Evolutionary conservation across 2,329 filamentous ascomycete genomes (phyloP), one percentile per base, ranked within the genome.

Genomic region (Fusarium sp.): DNA sequence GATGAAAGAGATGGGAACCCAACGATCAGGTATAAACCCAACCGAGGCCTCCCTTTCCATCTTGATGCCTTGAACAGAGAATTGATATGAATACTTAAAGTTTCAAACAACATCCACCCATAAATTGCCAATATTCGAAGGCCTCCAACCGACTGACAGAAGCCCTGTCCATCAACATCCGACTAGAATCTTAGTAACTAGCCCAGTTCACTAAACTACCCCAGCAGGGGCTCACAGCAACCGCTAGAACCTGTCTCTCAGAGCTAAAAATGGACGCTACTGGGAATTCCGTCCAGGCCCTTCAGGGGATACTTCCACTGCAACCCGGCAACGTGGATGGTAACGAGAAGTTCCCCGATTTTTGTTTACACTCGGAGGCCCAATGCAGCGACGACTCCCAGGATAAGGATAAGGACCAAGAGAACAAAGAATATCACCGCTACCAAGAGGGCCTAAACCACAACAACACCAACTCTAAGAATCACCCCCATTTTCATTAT

Each of bases 301-400:
- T 60, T 72, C 72, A 75, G 70, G 73, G 72, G 74, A 72, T 66
- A 69, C 65, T 66, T 50, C 69, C 67, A 58, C 72, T 69, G 72
- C 77, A 76, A 74, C 80, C 78, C 76, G 72, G 80, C 80, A 82
- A 81, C 80, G 71, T 69, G 63, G 72, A 73, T 60, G 64, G 69
- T 69, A 76, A 73, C 62, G 76, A 80, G 72, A 75, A 77, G 74
- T 81, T 81, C 78, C 78, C 80, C 72, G 77, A 79, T 75, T 79
- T 81, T 80, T 83, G 81, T 83, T 83, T 83, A 83, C 80, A 79
- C 55, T 40, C 49, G 13, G 34, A 43, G 14, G 58, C 49, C 63
- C 68, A 63, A 58, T 56, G 48, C 42, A 54, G 62, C 46, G 30
- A 64, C 67, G 55, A 66, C 54, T 58, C 63, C 32, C 54, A 56